Evolutionary conservation across 129 eudicot genomes (phyloP).

Genomic region (Artemisia argyi): DNA sequence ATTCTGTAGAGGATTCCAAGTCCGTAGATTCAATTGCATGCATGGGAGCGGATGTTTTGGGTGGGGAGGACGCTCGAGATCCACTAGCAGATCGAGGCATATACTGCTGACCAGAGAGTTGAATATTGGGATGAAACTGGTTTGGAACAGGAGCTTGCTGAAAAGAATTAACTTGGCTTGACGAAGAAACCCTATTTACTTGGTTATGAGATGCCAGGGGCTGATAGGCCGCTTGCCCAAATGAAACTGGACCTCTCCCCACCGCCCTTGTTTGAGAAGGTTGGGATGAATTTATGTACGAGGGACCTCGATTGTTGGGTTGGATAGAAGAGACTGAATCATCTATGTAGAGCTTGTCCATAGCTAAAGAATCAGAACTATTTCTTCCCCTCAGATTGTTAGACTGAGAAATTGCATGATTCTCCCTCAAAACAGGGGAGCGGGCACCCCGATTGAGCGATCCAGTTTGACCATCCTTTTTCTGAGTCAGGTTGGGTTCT

Average conservation of each 20-base stretch:
- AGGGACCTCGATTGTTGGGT: too few species aligned
- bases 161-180: too few species aligned
- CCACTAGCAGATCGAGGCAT: slow-evolving; percentile 48
- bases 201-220: slow-evolving; percentile 46
- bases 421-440: slow-evolving; percentile 41
- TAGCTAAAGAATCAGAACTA: slow-evolving; percentile 51
- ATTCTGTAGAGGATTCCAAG: slow-evolving; percentile 43
- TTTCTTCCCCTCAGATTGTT: slow-evolving; percentile 53
- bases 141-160: slow-evolving; percentile 8
- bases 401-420: slow-evolving; percentile 40
- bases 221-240: slow-evolving; percentile 51
- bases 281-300: too few species aligned
- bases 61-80: slow-evolving; percentile 67
- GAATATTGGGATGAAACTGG: slow-evolving; percentile 44
- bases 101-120: slow-evolving; percentile 40
- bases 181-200: slow-evolving; percentile 38
- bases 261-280: slow-evolving; percentile 43
- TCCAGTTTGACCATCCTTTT: slow-evolving; percentile 60
- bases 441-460: slow-evolving; percentile 43
- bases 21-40: slow-evolving; percentile 51
- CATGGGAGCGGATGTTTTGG: slow-evolving; percentile 47
- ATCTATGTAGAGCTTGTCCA: slow-evolving; percentile 65
- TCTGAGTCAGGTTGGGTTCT: slow-evolving; percentile 49
- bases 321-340: slow-evolving; percentile 50
- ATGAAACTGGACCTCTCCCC: slow-evolving; percentile 57